phyloP scores from a whole-genome alignment of 768 basidiomycete genomes.

The Mrakia gelida region DNA sequence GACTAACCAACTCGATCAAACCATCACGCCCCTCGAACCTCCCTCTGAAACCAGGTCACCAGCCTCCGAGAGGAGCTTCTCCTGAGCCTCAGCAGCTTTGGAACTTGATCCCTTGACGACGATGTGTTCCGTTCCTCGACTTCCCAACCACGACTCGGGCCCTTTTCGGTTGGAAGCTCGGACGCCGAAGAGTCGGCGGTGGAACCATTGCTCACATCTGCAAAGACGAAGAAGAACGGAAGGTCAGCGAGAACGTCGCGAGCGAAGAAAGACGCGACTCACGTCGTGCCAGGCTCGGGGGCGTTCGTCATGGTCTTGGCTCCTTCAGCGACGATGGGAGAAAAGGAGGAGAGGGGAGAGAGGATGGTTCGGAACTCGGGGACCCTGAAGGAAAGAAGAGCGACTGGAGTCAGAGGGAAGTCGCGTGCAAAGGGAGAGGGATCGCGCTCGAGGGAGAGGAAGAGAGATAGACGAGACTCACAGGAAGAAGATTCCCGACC shows the following conservation, averaged over 20 bases:
- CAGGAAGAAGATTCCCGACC: conserved; percentile 30
- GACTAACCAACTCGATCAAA: not conserved
- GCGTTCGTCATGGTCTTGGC: conserved; percentile 1
- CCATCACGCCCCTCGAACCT: too few species aligned
- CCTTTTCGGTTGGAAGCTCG: conserved; percentile 27
- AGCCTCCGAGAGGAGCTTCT: too few species aligned
- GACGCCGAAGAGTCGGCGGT: conserved; percentile 22
- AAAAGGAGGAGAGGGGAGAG: conserved; percentile 6
- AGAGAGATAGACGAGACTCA: not conserved
- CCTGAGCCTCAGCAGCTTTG: not conserved
- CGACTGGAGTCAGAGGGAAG: not conserved
- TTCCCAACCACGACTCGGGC: conserved; percentile 27
- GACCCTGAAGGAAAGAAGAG: not conserved
- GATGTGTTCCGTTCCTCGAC: conserved; percentile 28
- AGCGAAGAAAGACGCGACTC: not conserved
- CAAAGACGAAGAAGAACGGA: not conserved
- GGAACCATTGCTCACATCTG: conserved; percentile 24
- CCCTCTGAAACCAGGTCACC: too few species aligned
- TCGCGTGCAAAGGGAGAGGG: too few species aligned
- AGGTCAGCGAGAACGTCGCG: not conserved
- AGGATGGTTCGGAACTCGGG: conserved; percentile 16
- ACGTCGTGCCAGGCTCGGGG: conserved; percentile 22
- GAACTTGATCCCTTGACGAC: conserved; percentile 15
- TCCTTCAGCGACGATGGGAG: not conserved
- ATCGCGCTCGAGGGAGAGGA: too few species aligned